These are phyloP conservation scores for Ceratocystis lukuohia DNA, from an alignment of 2,329 filamentous ascomycete genomes.

Conservation along the genomic window DNA sequence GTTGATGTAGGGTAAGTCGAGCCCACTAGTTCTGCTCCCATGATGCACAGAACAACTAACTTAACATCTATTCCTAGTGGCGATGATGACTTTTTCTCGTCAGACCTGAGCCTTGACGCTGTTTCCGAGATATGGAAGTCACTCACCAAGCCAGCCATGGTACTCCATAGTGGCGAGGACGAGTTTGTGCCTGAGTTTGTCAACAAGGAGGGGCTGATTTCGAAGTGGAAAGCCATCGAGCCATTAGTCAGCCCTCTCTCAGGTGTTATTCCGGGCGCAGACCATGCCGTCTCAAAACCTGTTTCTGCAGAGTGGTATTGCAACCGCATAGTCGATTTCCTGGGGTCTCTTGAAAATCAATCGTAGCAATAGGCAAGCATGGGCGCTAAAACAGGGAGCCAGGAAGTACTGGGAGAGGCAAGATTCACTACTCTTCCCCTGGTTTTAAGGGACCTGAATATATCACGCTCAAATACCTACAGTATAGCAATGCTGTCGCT, in stretches of 20 bases:
- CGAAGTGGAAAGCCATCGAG: slow-evolving; percentile 40
- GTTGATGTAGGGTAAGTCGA: slow-evolving; percentile 36
- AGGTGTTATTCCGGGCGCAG: slow-evolving; percentile 39
- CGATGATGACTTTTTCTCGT: slow-evolving; percentile 82
- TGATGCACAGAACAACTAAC: neutral
- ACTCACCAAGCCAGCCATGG: slow-evolving; percentile 46
- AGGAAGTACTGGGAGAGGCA: neutral
- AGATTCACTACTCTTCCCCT: neutral
- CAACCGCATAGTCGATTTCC: slow-evolving; percentile 35
- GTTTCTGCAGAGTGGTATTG: slow-evolving; percentile 38
- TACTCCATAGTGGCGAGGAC: slow-evolving; percentile 53
- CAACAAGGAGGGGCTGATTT: slow-evolving; percentile 44
- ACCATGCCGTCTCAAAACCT: slow-evolving; percentile 36
- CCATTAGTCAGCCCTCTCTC: slow-evolving; percentile 37
- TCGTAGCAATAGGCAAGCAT: too few relatives aligned
- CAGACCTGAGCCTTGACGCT: slow-evolving; percentile 48
- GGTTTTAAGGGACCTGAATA: neutral
- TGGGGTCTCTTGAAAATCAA: slow-evolving; percentile 25
- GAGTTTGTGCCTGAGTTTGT: slow-evolving; percentile 47
- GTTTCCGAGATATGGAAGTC: slow-evolving; percentile 52
- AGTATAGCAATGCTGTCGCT: neutral
- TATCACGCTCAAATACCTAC: neutral
- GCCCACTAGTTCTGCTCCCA: too few relatives aligned
- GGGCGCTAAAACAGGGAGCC: neutral
- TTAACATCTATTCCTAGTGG: slow-evolving; percentile 32